Evolutionary conservation across 352 stramenopile species (phyloP).

Genomic region (Phytopythium litorale): DNA sequence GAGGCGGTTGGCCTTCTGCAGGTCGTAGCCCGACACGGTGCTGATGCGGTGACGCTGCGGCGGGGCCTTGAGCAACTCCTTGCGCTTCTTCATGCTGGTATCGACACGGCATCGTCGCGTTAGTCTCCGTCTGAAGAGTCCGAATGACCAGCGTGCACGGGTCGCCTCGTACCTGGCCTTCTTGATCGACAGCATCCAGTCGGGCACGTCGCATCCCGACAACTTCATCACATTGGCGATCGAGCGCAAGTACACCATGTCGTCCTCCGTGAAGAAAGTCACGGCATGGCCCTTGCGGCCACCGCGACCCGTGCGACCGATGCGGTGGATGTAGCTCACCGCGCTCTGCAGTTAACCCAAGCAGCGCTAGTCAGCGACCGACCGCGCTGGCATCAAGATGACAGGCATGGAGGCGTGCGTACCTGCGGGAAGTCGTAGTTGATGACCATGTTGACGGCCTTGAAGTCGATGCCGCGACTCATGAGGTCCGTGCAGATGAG

Average conservation of each 20-base stretch:
- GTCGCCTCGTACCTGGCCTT: constrained; percentile 64
- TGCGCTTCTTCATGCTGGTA: constrained; percentile 57
- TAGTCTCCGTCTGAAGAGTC: neutral
- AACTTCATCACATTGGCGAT: constrained; percentile 99
- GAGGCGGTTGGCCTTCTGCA: constrained; percentile 78
- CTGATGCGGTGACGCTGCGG: constrained; percentile 71
- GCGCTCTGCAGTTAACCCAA: constrained; percentile 43
- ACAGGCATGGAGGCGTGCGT: neutral
- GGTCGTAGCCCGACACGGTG: constrained; percentile 83
- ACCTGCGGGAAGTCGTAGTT: constrained; percentile 99
- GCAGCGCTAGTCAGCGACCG: neutral
- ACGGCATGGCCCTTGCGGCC: constrained; percentile 92
- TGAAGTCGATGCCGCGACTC: constrained; percentile 98
- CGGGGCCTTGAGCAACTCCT: constrained; percentile 80
- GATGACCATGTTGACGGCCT: constrained; percentile 99
- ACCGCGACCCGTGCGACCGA: constrained; percentile 94
- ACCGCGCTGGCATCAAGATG: neutral
- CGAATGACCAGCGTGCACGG: no score
- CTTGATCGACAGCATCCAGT: constrained; percentile 98
- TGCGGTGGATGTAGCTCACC: constrained; percentile 97
- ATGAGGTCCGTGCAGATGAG: constrained; percentile 99
- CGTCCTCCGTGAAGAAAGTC: constrained; percentile 97
- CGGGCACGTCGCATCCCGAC: constrained; percentile 95
- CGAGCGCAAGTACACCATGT: constrained; percentile 92
- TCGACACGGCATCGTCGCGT: constrained; percentile 4